Evolutionary conservation across 2,329 filamentous ascomycete genomes (phyloP).

Genomic region (Fusarium annulatum): DNA sequence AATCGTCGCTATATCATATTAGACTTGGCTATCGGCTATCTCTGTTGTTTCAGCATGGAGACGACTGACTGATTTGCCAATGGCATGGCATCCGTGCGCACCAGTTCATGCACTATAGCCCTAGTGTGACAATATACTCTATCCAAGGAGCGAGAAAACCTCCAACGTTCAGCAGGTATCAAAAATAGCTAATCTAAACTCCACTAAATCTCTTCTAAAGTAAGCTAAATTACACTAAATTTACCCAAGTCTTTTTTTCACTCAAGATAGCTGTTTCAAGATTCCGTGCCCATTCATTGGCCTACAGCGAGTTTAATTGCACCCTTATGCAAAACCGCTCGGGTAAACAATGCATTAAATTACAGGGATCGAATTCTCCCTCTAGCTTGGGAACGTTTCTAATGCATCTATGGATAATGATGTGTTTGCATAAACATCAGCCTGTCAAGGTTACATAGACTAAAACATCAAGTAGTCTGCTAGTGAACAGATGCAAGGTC

Average conservation of each 20-base stretch:
- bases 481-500: not conserved
- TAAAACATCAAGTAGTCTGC: rapidly evolving
- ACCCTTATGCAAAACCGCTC: not conserved
- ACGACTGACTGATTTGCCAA: not conserved
- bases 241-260: not conserved
- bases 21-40: not conserved
- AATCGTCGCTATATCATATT: rapidly evolving
- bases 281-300: not conserved
- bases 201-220: not conserved
- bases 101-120: not conserved
- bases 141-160: not conserved
- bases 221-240: not conserved
- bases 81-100: not conserved
- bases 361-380: not conserved
- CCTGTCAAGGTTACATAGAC: not conserved
- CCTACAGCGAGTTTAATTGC: not conserved
- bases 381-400: not conserved
- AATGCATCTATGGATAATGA: not conserved
- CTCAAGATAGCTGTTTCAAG: not conserved
- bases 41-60: rapidly evolving
- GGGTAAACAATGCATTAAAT: not conserved
- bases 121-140: not conserved
- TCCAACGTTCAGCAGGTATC: rapidly evolving
- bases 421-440: not conserved
- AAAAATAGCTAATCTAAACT: not conserved